Evolutionary conservation across 2,329 filamentous ascomycete genomes (phyloP).

Genomic region (Cryphonectria carpinicola): DNA sequence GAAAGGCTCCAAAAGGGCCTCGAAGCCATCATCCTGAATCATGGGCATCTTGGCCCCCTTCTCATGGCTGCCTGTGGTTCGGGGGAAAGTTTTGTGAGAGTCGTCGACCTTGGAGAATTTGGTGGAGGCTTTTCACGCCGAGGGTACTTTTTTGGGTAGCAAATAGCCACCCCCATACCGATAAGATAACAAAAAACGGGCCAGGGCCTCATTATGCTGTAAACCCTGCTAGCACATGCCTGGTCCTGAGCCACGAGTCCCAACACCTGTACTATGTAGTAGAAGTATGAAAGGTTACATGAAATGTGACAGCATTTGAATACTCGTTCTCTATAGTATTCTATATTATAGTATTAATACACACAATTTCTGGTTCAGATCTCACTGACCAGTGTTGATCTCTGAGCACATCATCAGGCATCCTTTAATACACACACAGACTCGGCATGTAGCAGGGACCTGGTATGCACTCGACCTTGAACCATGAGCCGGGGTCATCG

Average conservation of each 20-base stretch:
- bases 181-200: slow-evolving; percentile 24
- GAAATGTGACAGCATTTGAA: not conserved
- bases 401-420: not conserved
- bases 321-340: not conserved
- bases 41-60: slow-evolving; percentile 48
- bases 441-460: not conserved
- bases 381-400: not conserved
- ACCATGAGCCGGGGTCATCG: not conserved
- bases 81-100: not conserved
- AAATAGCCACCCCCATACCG: not conserved
- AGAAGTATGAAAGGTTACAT: not conserved
- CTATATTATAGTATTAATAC: not conserved
- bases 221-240: not conserved
- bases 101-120: not conserved
- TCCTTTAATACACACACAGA: not conserved
- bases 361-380: not conserved
- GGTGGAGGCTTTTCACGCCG: slow-evolving; percentile 20
- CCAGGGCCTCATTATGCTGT: not conserved
- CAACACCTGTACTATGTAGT: not conserved
- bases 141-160: slow-evolving; percentile 21
- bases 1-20: slow-evolving; percentile 68
- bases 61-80: slow-evolving; percentile 9
- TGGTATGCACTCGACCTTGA: not conserved
- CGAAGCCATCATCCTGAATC: slow-evolving; percentile 63
- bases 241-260: too few species aligned